phyloP scores from a whole-genome alignment of 148 eudicot genomes.

The Diospyros kaki region DNA sequence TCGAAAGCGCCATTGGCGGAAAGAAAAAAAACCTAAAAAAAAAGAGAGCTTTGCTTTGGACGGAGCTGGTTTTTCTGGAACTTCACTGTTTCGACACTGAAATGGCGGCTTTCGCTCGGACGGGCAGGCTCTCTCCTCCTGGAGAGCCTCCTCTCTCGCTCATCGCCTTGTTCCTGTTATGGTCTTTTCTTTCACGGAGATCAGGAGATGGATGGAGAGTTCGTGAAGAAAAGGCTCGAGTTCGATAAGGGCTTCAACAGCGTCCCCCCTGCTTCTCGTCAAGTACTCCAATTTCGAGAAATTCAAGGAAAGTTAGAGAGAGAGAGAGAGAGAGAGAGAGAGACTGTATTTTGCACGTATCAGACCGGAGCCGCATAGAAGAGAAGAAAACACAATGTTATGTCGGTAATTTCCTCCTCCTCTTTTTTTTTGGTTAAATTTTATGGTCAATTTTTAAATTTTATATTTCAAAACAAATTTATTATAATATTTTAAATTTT shows the following conservation, averaged over 20 bases:
- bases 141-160: constrained; percentile 49
- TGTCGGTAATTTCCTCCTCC: no score
- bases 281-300: constrained; percentile 27
- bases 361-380: no score
- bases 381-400: no score
- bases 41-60: not conserved
- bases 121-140: constrained; percentile 34
- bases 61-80: not conserved
- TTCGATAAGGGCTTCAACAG: constrained; percentile 6
- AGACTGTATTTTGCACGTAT: not conserved
- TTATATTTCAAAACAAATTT: no score
- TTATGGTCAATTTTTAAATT: no score
- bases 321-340: constrained; percentile 16
- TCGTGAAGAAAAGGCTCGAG: not conserved
- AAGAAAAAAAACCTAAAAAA: not conserved
- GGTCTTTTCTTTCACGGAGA: not conserved
- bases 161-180: constrained; percentile 17
- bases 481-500: no score
- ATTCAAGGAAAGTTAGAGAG: constrained; percentile 7
- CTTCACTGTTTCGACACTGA: not conserved
- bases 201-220: no score
- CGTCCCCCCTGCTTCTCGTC: constrained; percentile 24
- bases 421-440: no score
- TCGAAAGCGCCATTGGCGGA: constrained; percentile 27
- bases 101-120: constrained; percentile 9